Base-by-base conservation (phyloP, 139 green algal species). In the Chlamydomonas urium region DNA sequence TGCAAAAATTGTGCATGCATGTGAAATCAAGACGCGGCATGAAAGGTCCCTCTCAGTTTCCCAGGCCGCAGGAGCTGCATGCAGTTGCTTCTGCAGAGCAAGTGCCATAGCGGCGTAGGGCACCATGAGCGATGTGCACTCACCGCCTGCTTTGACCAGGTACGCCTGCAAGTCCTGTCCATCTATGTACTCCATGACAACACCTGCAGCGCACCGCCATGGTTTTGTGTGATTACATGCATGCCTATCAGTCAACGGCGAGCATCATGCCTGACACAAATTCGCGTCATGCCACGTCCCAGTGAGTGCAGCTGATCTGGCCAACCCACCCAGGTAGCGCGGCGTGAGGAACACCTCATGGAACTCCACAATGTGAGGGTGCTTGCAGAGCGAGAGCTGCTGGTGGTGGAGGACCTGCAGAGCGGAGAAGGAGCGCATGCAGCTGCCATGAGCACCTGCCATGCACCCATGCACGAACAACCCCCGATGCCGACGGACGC, bases 361-460 rank as follows among this genome's bases (percentile, higher is more conserved):
- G 78, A 98, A 98, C 58, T 92, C 82, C 0, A 97, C 84, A 31
- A 97, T 96, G 80, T 98, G 94, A 4, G 93, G 93, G 65, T 98
- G 79, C 29, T 68, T 61, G 47, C 47, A 73, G 0, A 75, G 60
- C 5, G 68, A 76, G 5, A 80, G 47, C 47, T 75, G 60, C 75
- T 80, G 75, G 60, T 80, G 75, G 23, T 80, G 72, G 3, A 80
- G 60, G 3, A 70, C 38, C 63, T 70, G 63, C 29, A 68, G 28
- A 23, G 17, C 10, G 19, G 8, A 67, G 4, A 26, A 8, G 26
- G 53, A 26, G 53, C 53, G 29, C 10, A 14, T 63, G 6, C 6
- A 63, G 53, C 10, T 34, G 53, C 6, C n/a, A 26, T 14, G 53
- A 26, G 10, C 14, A 63, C 6, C 29, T 63, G 53, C 21, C 53